Base-by-base conservation (phyloP, 371 early-diverging fungal species). In the Actinomortierella wolfii region DNA sequence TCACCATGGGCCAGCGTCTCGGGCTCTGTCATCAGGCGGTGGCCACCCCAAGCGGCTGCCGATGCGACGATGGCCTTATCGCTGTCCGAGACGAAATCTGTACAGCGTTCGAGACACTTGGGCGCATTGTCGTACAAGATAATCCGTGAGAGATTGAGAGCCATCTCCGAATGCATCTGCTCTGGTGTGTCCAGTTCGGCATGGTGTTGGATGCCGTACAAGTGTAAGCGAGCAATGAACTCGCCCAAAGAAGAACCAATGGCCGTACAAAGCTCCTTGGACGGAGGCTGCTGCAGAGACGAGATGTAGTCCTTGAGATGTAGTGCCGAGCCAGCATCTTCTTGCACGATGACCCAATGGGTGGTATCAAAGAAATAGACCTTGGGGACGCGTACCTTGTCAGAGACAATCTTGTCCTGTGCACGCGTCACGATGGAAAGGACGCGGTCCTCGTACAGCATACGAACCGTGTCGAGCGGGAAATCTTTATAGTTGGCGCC, bases 1-100 rank as follows among this genome's bases (percentile, higher is more conserved):
- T 56, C 57, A 20, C 57, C 57, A 18, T 29, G 25, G 41, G 47
- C 44, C 34, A 56, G 20, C 29, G 57, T 56, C 34, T 56, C 39
- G 39, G 57, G 57, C 21, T 56, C 39, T 26, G 47, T 47, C 24
- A 28, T 7, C 17, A 56, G 29, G 18, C 39, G 48, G 21, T 56
- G 26, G 2, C 57, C 45, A 21, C 46, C 46, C 25, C 34, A 56
- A 20, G 24, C 43, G n/a, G 47, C 57, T 8, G 57, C 57, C 1
- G 21, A 44, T 17, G 8, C 11, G 1, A 47, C 7, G 5, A 18
- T 20, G 6, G 46, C 47, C 26, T 47, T 39, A 4, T 40, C 39
- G 6, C 11, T 11, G 34, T 34, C 34, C 34, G 11, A 34, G 11
- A 34, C 11, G 34, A 34, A 34, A 34, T 34, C 34, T n/a, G n/a